Conservation (phyloP, 169 alveolate genomes). For the Plasmodium blacklocki region DNA sequence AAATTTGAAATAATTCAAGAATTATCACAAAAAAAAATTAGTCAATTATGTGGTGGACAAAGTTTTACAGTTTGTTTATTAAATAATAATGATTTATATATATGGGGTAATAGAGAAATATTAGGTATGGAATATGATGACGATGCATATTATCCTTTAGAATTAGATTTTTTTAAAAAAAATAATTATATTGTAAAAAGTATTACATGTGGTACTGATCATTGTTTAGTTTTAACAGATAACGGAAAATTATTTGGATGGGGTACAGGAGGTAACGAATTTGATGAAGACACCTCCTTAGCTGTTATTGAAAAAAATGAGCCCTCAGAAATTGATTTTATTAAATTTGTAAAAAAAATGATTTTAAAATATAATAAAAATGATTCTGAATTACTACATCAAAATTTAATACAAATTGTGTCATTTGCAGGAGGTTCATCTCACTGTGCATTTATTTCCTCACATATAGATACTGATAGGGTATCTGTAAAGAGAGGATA, state of each 20-base stretch:
- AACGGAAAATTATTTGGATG: conserved; percentile 61
- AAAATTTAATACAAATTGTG: conserved; percentile 16
- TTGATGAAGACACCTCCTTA: conserved; percentile 29
- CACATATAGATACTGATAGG: conserved; percentile 31
- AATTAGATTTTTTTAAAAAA: conserved; percentile 35
- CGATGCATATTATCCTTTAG: conserved; percentile 43
- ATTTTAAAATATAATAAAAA: conserved; percentile 13
- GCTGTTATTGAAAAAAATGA: conserved; percentile 25
- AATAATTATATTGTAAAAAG: conserved; percentile 16
- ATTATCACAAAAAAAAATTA: conserved; percentile 77
- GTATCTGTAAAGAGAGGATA: conserved; percentile 32
- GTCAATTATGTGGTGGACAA: conserved; percentile 88
- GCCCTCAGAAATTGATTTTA: conserved; percentile 50
- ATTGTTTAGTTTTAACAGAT: conserved; percentile 66
- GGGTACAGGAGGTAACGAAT: conserved; percentile 74
- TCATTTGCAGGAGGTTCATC: conserved; percentile 73
- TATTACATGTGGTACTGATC: conserved; percentile 66
- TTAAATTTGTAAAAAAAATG: conserved; percentile 13
- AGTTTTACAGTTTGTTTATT: conserved; percentile 86
- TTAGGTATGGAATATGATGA: conserved; percentile 76
- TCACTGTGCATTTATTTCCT: conserved; percentile 64
- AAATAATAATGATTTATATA: conserved; percentile 82
- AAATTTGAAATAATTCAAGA: conserved; percentile 77
- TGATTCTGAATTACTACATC: neutral
- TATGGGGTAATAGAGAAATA: conserved; percentile 88